Evolutionary conservation across 2,329 filamentous ascomycete genomes (phyloP).

Genomic region (Teratosphaeria zuluensis): DNA sequence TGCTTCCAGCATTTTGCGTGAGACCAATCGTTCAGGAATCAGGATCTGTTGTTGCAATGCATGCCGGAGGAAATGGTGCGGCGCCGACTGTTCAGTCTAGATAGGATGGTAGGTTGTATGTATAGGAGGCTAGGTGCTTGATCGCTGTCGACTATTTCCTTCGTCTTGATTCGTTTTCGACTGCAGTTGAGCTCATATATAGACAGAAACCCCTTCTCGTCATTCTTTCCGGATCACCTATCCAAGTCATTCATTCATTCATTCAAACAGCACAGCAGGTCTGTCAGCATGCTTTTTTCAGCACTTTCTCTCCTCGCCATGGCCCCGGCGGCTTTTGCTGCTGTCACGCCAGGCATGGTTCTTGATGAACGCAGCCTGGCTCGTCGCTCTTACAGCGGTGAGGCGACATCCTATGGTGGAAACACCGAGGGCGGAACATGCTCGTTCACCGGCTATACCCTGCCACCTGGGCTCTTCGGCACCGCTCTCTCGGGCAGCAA

Average conservation of each 20-base stretch:
- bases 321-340: constrained; percentile 5
- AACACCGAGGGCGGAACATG: constrained; percentile 49
- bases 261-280: constrained; percentile 1
- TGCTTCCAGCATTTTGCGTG: background rate
- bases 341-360: constrained; percentile 6
- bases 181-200: background rate
- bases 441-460: constrained; percentile 53
- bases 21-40: too few relatives aligned
- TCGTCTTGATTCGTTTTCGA: background rate
- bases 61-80: too few relatives aligned
- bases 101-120: background rate
- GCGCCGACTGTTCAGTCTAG: too few relatives aligned
- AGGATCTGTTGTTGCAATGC: too few relatives aligned
- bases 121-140: background rate
- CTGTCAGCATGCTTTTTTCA: constrained; percentile 4
- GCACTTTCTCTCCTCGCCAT: constrained; percentile 2
- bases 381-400: constrained; percentile 14
- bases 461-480: constrained; percentile 50
- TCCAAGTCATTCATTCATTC: constrained; percentile 3
- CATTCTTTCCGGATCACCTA: background rate
- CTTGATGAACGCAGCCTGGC: constrained; percentile 7
- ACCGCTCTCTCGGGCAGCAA: constrained; percentile 51
- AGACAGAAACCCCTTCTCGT: background rate
- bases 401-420: constrained; percentile 19
- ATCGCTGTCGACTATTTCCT: background rate